Evolutionary conservation across 306 rosid genomes (phyloP).

Genomic region (Cicer arietinum): DNA sequence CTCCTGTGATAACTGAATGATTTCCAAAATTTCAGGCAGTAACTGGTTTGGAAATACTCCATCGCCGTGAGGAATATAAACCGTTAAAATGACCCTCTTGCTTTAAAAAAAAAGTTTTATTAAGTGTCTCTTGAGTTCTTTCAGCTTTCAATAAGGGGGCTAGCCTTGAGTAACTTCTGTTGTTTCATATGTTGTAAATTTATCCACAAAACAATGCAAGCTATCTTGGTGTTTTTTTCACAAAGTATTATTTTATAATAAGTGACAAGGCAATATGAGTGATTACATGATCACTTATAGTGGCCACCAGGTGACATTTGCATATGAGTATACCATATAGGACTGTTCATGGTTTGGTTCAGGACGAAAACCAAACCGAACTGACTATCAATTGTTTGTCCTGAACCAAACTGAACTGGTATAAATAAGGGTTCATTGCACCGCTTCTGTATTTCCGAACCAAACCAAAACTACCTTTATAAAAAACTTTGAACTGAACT

Average conservation of each 20-base stretch:
- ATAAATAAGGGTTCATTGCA: too few relatives aligned
- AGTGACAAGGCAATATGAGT: constrained; percentile 8
- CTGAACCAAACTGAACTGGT: too few relatives aligned
- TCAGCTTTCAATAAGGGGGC: constrained; percentile 29
- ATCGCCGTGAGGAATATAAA: constrained; percentile 10
- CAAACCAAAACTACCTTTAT: too few relatives aligned
- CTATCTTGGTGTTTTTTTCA: constrained; percentile 12
- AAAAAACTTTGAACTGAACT: too few relatives aligned
- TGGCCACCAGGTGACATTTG: neutral
- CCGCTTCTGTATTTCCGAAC: too few relatives aligned
- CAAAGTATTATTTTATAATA: neutral
- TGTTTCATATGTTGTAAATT: constrained; percentile 15
- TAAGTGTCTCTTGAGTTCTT: neutral
- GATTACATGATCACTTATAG: neutral
- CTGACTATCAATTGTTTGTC: too few relatives aligned
- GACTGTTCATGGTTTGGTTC: too few relatives aligned
- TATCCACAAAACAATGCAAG: constrained; percentile 6
- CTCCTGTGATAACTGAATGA: neutral
- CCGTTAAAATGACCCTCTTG: neutral
- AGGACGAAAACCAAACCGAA: too few relatives aligned
- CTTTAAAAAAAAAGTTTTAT: constrained; percentile 1
- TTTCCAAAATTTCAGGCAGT: constrained; percentile 26
- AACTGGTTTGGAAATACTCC: constrained; percentile 24
- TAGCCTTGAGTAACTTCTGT: constrained; percentile 19
- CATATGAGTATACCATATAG: neutral